phyloP scores from a whole-genome alignment of 305 asterid genomes.

The Solanum hybrid region DNA sequence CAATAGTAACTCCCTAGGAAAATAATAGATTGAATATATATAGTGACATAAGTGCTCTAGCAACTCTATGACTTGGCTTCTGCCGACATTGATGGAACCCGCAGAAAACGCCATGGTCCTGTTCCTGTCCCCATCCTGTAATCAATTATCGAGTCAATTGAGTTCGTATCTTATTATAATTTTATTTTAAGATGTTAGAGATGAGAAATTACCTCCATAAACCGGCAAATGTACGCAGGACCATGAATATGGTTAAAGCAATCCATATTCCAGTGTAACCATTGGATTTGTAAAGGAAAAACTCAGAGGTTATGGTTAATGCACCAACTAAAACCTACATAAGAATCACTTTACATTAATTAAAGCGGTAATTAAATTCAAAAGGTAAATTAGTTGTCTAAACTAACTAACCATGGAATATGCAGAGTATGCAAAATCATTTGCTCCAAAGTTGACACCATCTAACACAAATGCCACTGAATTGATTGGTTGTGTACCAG shows the following conservation, averaged over 20 bases:
- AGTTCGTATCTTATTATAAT: not conserved
- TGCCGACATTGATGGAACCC: not conserved
- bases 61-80: not conserved
- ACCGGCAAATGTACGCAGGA: slow-evolving; percentile 57
- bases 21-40: not conserved
- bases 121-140: slow-evolving; percentile 40
- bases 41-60: not conserved
- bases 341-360: not conserved
- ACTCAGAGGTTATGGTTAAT: slow-evolving; percentile 46
- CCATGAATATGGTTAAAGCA: slow-evolving; percentile 60
- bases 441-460: slow-evolving; percentile 90
- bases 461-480: slow-evolving; percentile 87
- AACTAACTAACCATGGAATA: slow-evolving; percentile 75
- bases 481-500: slow-evolving; percentile 88
- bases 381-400: not conserved
- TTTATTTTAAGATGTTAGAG: not conserved
- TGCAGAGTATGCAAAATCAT: slow-evolving; percentile 84
- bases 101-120: slow-evolving; percentile 26
- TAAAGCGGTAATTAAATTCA: not conserved
- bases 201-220: slow-evolving; percentile 47
- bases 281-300: slow-evolving; percentile 29
- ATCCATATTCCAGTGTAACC: slow-evolving; percentile 66
- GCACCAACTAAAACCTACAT: slow-evolving; percentile 44
- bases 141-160: not conserved
- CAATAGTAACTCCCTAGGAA: not conserved